Percentiles rank a stretch among this genome's conserved stretches.
Conservation (phyloP, 768 basidiomycete genomes). For the Hortiboletus flavorubellus region DNA sequence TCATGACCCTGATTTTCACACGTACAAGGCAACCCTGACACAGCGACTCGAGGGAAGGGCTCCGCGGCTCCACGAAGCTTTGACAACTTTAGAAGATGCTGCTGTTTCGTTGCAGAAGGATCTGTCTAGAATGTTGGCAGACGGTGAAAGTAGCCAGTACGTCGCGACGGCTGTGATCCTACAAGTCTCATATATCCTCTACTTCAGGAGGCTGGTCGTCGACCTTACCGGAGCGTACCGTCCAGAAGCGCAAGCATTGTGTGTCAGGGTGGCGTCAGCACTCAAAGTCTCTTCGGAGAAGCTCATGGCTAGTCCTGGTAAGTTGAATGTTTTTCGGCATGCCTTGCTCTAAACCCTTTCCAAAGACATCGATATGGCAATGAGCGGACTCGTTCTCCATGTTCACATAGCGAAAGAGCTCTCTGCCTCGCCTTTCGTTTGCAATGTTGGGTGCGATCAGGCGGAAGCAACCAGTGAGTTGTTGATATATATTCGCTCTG, state of each 20-base stretch:
- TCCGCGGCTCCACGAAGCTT: slow-evolving; percentile 52
- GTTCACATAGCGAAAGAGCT: slow-evolving; percentile 50
- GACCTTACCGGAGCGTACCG: slow-evolving; percentile 46
- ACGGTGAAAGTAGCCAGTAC: slow-evolving; percentile 44
- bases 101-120: slow-evolving; percentile 60
- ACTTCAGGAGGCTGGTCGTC: slow-evolving; percentile 38
- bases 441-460: slow-evolving; percentile 41
- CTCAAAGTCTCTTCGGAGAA: slow-evolving; percentile 38
- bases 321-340: slow-evolving; percentile 7
- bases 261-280: slow-evolving; percentile 38
- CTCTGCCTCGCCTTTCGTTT: slow-evolving; percentile 40
- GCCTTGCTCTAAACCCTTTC: slow-evolving; percentile 1
- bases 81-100: slow-evolving; percentile 57
- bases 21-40: slow-evolving; percentile 58
- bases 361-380: slow-evolving; percentile 12
- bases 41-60: slow-evolving; percentile 67
- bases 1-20: slow-evolving; percentile 49
- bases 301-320: slow-evolving; percentile 35
- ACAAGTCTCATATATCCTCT: background rate
- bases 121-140: slow-evolving; percentile 42
- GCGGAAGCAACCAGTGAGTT: slow-evolving; percentile 36
- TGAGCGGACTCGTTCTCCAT: slow-evolving; percentile 43
- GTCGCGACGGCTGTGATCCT: slow-evolving; percentile 13
- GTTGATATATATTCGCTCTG: background rate
- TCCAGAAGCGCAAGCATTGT: slow-evolving; percentile 49